phyloP scores from a whole-genome alignment of 2,329 filamentous ascomycete genomes.

The Arthrobotrys sinensis region DNA sequence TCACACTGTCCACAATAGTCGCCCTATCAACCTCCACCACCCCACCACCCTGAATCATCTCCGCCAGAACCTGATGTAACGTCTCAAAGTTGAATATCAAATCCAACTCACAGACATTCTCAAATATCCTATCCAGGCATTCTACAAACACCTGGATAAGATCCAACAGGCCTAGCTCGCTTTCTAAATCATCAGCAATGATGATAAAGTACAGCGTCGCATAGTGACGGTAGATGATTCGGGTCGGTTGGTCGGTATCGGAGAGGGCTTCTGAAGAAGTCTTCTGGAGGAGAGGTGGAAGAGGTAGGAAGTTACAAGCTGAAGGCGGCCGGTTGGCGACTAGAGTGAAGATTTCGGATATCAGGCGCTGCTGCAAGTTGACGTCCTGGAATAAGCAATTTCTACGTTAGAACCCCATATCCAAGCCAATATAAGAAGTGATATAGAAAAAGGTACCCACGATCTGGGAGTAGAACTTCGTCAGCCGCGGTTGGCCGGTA shows the following conservation, averaged over 20 bases:
- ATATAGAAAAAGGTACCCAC: slow-evolving; percentile 70
- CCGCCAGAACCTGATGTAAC: slow-evolving; percentile 87
- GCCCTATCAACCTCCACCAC: slow-evolving; percentile 82
- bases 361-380: slow-evolving; percentile 94
- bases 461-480: slow-evolving; percentile 98
- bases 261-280: slow-evolving; percentile 75
- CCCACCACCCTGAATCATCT: slow-evolving; percentile 96
- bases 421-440: slow-evolving; percentile 6
- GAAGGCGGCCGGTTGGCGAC: slow-evolving; percentile 92
- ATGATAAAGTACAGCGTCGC: slow-evolving; percentile 99
- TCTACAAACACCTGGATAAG: slow-evolving; percentile 99
- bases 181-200: slow-evolving; percentile 96
- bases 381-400: slow-evolving; percentile 78
- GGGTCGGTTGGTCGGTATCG: slow-evolving; percentile 83
- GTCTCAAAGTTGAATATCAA: slow-evolving; percentile 99
- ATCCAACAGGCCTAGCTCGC: slow-evolving; percentile 93
- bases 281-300: slow-evolving; percentile 77
- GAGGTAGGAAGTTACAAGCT: slow-evolving; percentile 95
- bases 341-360: slow-evolving; percentile 96
- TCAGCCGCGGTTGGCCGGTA: slow-evolving; percentile 93
- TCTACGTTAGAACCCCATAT: slow-evolving; percentile 1
- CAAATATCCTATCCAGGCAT: slow-evolving; percentile 92
- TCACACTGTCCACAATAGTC: slow-evolving; percentile 86
- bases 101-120: slow-evolving; percentile 98
- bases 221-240: slow-evolving; percentile 98